These are phyloP conservation scores for Rubus idaeus DNA, from an alignment of 306 rosid species.

Conservation along the genomic window DNA sequence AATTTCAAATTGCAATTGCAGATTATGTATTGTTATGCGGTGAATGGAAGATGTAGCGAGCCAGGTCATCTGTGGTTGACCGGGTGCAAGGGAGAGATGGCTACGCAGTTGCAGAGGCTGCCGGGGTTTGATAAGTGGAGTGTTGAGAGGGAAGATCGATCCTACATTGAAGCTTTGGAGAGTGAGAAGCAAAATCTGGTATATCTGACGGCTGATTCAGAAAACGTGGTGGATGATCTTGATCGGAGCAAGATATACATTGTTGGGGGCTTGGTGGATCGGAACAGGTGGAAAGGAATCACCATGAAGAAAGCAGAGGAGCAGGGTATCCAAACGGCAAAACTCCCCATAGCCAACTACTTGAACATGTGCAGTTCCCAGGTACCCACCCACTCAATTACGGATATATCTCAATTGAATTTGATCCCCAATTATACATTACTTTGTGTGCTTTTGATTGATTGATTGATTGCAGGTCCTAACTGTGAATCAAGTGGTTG, in stretches of 20 bases:
- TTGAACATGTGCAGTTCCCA: constrained; percentile 90
- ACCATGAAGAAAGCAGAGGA: constrained; percentile 84
- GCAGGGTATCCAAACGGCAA: constrained; percentile 89
- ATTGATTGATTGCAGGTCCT: constrained; percentile 72
- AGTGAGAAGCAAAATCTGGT: constrained; percentile 68
- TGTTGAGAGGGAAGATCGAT: constrained; percentile 60
- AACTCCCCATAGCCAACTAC: constrained; percentile 79
- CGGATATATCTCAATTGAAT: too few species aligned
- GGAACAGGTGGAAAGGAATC: constrained; percentile 90
- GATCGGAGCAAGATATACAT: constrained; percentile 69
- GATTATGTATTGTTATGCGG: constrained; percentile 90
- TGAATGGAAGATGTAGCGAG: constrained; percentile 62
- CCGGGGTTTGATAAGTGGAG: constrained; percentile 88
- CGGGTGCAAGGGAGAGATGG: constrained; percentile 79
- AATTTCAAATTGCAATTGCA: constrained; percentile 38
- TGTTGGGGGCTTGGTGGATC: constrained; percentile 89
- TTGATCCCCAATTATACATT: too few species aligned
- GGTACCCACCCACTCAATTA: constrained; percentile 36
- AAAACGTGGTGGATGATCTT: constrained; percentile 79
- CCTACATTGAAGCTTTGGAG: constrained; percentile 72
- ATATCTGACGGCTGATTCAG: constrained; percentile 85
- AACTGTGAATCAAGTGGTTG: constrained; percentile 86
- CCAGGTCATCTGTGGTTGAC: constrained; percentile 94
- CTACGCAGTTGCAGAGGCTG: constrained; percentile 53
- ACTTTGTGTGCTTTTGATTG: not conserved